Conservation (phyloP, 2,329 filamentous ascomycete genomes). For the Fusarium decemcellulare region DNA sequence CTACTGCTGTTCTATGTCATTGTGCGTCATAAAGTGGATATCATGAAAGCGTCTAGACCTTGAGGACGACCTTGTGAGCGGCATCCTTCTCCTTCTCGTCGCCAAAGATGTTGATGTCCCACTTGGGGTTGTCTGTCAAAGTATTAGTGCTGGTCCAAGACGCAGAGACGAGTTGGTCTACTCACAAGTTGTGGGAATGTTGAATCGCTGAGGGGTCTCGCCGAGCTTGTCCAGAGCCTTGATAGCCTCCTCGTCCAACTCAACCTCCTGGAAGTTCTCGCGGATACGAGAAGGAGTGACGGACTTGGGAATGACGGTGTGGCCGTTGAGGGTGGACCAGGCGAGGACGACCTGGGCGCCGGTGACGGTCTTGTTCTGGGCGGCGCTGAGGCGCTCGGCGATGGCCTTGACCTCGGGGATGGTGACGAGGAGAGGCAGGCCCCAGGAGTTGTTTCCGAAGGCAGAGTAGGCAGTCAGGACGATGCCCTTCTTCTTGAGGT, state of each 20-base stretch:
- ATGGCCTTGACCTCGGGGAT: slow-evolving; percentile 68
- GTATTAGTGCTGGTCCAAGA: slow-evolving; percentile 13
- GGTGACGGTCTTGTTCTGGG: slow-evolving; percentile 56
- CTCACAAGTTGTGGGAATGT: slow-evolving; percentile 60
- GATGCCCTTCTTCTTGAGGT: slow-evolving; percentile 74
- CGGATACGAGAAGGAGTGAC: slow-evolving; percentile 77
- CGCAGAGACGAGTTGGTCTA: slow-evolving; percentile 3
- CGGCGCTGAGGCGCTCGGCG: slow-evolving; percentile 60
- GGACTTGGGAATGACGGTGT: slow-evolving; percentile 82
- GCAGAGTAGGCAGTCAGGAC: slow-evolving; percentile 77
- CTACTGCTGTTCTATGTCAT: slow-evolving; percentile 31
- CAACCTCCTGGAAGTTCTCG: slow-evolving; percentile 78
- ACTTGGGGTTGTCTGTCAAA: slow-evolving; percentile 62
- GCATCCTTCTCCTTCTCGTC: slow-evolving; percentile 67
- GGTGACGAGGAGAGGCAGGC: slow-evolving; percentile 69
- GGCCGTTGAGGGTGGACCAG: slow-evolving; percentile 72
- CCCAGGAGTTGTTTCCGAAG: slow-evolving; percentile 62
- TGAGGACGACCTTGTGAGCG: slow-evolving; percentile 61
- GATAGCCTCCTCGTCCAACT: slow-evolving; percentile 72
- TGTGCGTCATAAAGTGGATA: slow-evolving; percentile 34
- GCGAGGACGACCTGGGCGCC: slow-evolving; percentile 66
- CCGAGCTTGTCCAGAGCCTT: slow-evolving; percentile 74
- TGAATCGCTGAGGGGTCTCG: slow-evolving; percentile 62
- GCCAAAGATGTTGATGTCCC: slow-evolving; percentile 70
- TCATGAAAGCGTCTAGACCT: slow-evolving; percentile 42